A percentile compares a stretch with the other conserved stretches of the same genome.
These are phyloP conservation scores for Dionaea muscipula DNA, from an alignment of 179 eudicot genomes.

Conservation along the genomic window DNA sequence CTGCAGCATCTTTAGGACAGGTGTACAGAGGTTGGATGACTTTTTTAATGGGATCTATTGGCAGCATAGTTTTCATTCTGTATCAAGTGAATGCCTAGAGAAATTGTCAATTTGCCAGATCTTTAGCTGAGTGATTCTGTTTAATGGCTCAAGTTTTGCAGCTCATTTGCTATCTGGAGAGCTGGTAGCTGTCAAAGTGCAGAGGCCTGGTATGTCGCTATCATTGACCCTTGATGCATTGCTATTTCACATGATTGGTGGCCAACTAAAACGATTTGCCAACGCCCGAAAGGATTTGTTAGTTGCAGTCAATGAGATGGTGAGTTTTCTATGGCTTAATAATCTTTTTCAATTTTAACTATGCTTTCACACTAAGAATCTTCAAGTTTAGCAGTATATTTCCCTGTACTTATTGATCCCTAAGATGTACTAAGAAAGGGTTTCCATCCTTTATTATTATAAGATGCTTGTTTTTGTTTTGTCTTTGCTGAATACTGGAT, in stretches of 20 bases:
- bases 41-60: conserved; percentile 7
- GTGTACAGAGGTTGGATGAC: conserved; percentile 78
- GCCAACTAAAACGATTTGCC: conserved; percentile 88
- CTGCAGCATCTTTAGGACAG: conserved; percentile 98
- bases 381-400: no score
- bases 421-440: no score
- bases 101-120: neutral
- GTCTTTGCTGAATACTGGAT: no score
- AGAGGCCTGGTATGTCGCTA: conserved; percentile 93
- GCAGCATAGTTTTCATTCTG: conserved; percentile 1
- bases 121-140: conserved; percentile 22
- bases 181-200: conserved; percentile 97
- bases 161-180: conserved; percentile 99
- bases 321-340: conserved; percentile 23
- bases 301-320: conserved; percentile 98
- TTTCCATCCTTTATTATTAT: no score
- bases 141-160: conserved; percentile 71
- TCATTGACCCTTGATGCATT: conserved; percentile 87
- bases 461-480: no score
- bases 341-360: no score
- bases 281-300: conserved; percentile 94
- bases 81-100: neutral
- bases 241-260: conserved; percentile 92
- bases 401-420: no score
- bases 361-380: no score